Conservation (phyloP, 805 yeast species). For the Metahyphopichia silvanorum region DNA sequence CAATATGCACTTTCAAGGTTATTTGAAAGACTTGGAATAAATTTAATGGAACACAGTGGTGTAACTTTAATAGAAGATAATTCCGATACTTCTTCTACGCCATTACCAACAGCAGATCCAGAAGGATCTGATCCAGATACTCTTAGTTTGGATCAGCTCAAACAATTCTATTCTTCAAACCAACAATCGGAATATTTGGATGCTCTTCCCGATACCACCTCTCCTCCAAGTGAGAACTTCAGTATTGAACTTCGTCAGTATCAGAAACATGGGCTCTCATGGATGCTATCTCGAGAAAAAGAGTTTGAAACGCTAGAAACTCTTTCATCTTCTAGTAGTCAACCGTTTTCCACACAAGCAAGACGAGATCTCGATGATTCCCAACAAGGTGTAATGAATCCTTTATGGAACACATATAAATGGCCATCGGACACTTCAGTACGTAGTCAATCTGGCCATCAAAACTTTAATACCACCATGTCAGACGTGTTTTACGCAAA, state of each 20-base stretch:
- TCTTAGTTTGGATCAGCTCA: constrained; percentile 67
- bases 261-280: constrained; percentile 80
- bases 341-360: constrained; percentile 23
- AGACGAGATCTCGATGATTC: constrained; percentile 17
- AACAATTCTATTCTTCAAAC: constrained; percentile 69
- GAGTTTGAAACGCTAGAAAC: constrained; percentile 47
- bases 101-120: constrained; percentile 12
- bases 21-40: constrained; percentile 49
- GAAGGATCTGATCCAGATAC: constrained; percentile 16
- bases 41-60: constrained; percentile 12
- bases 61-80: constrained; percentile 13
- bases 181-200: constrained; percentile 57
- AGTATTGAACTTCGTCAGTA: constrained; percentile 63
- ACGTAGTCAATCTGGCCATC: neutral
- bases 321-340: constrained; percentile 17
- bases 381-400: constrained; percentile 65
- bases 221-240: constrained; percentile 46
- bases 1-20: constrained; percentile 54
- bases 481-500: constrained; percentile 62
- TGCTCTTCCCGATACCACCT: constrained; percentile 61
- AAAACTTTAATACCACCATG: neutral
- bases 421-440: constrained; percentile 56
- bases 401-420: constrained; percentile 74
- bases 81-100: constrained; percentile 11
- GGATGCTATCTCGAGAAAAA: constrained; percentile 84